phyloP scores from a whole-genome alignment of 306 rosid species.

The Psophocarpus tetragonolobus region DNA sequence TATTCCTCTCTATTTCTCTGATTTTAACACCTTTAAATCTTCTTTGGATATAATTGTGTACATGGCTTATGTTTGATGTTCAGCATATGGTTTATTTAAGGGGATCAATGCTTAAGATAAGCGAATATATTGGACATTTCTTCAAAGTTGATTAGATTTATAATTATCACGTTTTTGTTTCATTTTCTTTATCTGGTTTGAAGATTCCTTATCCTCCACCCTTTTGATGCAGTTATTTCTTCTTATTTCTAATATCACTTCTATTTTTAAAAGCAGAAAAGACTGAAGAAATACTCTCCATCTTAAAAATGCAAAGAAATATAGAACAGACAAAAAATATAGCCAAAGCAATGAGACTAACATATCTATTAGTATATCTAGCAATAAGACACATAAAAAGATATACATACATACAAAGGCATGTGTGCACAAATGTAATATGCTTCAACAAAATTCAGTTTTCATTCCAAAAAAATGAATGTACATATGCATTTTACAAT shows the following conservation, averaged over 20 bases:
- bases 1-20: too few species aligned
- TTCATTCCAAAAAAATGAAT: too few species aligned
- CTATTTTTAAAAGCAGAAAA: too few species aligned
- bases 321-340: not conserved
- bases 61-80: not conserved
- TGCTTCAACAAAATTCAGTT: too few species aligned
- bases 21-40: too few species aligned
- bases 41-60: not conserved
- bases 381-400: not conserved
- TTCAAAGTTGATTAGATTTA: not conserved
- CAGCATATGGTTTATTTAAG: not conserved
- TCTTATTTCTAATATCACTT: not conserved
- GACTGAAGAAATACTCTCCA: not conserved
- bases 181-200: not conserved
- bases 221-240: not conserved
- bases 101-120: not conserved
- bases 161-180: not conserved
- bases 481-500: not conserved
- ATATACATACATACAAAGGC: not conserved
- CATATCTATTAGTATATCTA: not conserved
- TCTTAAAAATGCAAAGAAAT: not conserved
- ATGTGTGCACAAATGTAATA: too few species aligned
- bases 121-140: not conserved
- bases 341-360: not conserved
- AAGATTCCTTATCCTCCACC: not conserved